Evolutionary conservation across 495 filamentous ascomycete species (phyloP).

Genomic region (Talaromyces nanjingensis): DNA sequence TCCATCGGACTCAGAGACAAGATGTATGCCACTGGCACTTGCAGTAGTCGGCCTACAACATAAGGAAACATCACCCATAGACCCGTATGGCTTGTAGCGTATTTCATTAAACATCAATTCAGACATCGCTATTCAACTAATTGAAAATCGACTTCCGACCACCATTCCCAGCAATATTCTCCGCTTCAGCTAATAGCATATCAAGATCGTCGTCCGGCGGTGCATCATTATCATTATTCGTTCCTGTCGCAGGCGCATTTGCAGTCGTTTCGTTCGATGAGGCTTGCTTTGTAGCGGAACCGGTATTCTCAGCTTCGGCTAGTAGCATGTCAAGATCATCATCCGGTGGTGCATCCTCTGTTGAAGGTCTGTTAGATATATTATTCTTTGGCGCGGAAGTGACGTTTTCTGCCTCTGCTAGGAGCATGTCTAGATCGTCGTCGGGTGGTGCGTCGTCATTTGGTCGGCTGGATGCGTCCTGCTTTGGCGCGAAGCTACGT

Average conservation of each 20-base stretch:
- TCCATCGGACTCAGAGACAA: too few relatives aligned
- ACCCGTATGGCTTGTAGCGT: neutral
- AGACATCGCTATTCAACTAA: neutral
- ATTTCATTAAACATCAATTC: neutral
- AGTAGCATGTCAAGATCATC: conserved; percentile 7
- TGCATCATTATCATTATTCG: neutral
- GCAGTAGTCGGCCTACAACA: neutral
- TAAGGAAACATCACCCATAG: neutral
- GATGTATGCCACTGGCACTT: neutral
- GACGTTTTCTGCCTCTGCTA: conserved; percentile 26
- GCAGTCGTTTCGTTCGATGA: neutral
- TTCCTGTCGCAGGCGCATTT: neutral
- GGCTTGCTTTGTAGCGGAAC: neutral
- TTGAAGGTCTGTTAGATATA: neutral
- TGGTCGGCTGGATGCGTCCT: neutral
- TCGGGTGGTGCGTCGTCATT: conserved; percentile 20
- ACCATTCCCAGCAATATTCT: neutral
- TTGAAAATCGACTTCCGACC: neutral
- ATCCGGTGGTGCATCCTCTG: conserved; percentile 1
- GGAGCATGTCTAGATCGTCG: conserved; percentile 41
- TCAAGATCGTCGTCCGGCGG: conserved; percentile 7
- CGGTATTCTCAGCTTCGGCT: conserved; percentile 9
- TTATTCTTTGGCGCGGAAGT: neutral
- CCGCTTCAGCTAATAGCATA: conserved; percentile 9
- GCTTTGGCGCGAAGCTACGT: neutral